A percentile compares a stretch with the other conserved stretches of the same genome.
phyloP scores from a whole-genome alignment of 331 rosid genomes.

The Ulmus americana region DNA sequence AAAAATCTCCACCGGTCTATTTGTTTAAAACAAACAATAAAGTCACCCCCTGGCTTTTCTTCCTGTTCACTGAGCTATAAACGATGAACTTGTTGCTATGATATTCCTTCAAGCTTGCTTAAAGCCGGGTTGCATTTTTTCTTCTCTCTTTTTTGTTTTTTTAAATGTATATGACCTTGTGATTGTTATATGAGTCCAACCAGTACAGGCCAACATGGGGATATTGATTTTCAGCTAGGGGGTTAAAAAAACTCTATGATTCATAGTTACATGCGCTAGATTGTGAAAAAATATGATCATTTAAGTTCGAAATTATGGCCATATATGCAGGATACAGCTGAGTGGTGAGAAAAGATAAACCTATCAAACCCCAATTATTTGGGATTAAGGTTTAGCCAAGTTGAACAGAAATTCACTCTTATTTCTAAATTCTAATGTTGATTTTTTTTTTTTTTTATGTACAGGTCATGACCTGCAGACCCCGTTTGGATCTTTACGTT shows the following conservation, averaged over 20 bases:
- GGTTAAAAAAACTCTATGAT: neutral
- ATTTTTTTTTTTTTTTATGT: neutral
- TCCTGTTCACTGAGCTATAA: constrained; percentile 2
- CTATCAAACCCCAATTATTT: neutral
- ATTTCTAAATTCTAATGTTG: neutral
- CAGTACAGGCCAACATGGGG: neutral
- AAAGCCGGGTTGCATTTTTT: too few species aligned
- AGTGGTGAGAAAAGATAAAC: neutral
- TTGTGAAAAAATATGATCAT: neutral
- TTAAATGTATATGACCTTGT: neutral
- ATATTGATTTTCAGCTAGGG: neutral
- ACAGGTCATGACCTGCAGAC: constrained; percentile 90
- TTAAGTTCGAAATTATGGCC: neutral
- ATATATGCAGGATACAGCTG: neutral
- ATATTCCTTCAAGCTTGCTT: too few species aligned
- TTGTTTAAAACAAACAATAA: too few species aligned
- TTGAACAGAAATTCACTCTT: neutral
- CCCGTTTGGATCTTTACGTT: constrained; percentile 84
- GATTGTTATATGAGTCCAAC: neutral
- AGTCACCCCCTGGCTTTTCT: neutral
- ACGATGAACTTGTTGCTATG: neutral
- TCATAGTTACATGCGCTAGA: too few species aligned
- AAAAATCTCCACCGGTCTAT: too few species aligned
- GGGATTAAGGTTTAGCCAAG: neutral
- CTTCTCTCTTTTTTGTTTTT: neutral